phyloP scores from a whole-genome alignment of 139 green algal genomes.

The Auxenochlorella pyrenoidosa region DNA sequence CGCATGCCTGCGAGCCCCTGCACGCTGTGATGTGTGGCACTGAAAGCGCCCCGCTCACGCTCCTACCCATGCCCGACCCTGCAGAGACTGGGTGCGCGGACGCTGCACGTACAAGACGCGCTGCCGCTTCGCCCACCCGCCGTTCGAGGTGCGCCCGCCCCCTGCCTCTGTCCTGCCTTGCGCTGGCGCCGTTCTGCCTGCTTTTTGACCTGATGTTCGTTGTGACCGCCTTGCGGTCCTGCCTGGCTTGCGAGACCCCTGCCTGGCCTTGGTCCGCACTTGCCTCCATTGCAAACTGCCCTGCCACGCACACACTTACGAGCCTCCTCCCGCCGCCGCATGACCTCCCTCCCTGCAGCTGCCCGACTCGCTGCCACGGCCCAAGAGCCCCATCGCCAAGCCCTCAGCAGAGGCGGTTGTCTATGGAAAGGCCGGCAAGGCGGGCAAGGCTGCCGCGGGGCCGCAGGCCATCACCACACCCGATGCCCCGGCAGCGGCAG shows the following conservation, averaged over 20 bases:
- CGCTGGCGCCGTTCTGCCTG: not conserved
- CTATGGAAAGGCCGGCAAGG: not conserved
- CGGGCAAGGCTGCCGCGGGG: conserved; percentile 21
- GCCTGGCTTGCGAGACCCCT: too few relatives aligned
- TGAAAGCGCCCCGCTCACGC: not conserved
- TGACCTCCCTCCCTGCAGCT: conserved; percentile 35
- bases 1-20: not conserved
- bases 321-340: too few relatives aligned
- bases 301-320: too few relatives aligned
- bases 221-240: not conserved
- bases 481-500: not conserved
- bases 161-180: not conserved
- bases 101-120: conserved; percentile 54
- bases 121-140: conserved; percentile 56
- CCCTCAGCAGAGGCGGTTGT: conserved; percentile 37
- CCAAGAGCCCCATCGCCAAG: conserved; percentile 50
- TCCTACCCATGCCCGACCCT: not conserved
- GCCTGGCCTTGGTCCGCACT: too few relatives aligned
- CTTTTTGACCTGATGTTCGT: too few relatives aligned
- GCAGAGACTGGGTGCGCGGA: conserved; percentile 59
- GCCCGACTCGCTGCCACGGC: conserved; percentile 41
- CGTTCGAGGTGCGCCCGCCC: conserved; percentile 37
- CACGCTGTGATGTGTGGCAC: not conserved
- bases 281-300: too few relatives aligned
- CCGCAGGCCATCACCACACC: not conserved